These are phyloP conservation scores for Saturnispora besseyi DNA, from an alignment of 805 yeast species.

Conservation along the genomic window DNA sequence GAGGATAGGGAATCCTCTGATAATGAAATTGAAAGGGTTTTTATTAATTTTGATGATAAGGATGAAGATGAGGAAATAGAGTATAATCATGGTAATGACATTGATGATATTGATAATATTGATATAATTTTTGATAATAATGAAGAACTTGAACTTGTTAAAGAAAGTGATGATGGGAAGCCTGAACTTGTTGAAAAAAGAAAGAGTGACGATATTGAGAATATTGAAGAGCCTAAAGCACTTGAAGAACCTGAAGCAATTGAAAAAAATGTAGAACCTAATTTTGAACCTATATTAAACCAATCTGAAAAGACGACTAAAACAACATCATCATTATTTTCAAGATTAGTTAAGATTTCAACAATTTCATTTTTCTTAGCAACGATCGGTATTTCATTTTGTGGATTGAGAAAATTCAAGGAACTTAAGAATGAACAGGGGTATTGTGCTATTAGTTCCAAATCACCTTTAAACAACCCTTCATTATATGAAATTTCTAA, in stretches of 20 bases:
- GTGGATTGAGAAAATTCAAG: constrained; percentile 43
- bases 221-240: constrained; percentile 10
- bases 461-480: neutral
- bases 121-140: constrained; percentile 13
- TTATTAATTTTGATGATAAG: constrained; percentile 8
- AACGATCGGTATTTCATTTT: neutral
- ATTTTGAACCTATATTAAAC: too few relatives aligned
- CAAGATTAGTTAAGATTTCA: constrained; percentile 1
- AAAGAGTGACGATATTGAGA: constrained; percentile 2
- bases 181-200: neutral
- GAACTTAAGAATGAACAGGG: constrained; percentile 58
- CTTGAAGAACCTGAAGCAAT: neutral
- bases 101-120: constrained; percentile 2
- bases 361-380: neutral
- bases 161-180: constrained; percentile 1
- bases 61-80: constrained; percentile 3
- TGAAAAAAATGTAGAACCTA: too few relatives aligned
- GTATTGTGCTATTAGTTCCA: constrained; percentile 47
- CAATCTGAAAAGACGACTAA: neutral
- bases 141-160: neutral
- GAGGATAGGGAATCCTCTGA: constrained; percentile 1
- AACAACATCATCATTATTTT: neutral
- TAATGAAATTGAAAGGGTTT: constrained; percentile 5
- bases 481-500: neutral
- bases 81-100: neutral